phyloP scores from a whole-genome alignment of 208 protist species.

The Acanthamoeba sp. region DNA sequence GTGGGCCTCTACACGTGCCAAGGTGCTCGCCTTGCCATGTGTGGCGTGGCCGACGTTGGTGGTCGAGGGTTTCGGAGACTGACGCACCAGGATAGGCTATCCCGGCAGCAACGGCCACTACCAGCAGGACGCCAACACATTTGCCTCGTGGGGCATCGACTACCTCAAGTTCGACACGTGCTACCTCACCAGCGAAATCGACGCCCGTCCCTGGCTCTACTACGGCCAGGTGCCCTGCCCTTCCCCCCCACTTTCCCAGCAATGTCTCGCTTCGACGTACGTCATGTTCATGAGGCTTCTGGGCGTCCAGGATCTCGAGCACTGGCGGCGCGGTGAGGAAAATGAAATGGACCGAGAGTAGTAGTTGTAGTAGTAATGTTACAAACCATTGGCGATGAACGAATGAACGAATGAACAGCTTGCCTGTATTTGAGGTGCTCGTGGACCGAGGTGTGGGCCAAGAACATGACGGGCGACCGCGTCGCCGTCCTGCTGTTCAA shows the following conservation, averaged over 20 bases:
- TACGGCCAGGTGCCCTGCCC: not conserved
- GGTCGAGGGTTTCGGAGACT: not conserved
- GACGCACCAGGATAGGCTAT: not conserved
- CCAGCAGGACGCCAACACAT: constrained; percentile 71
- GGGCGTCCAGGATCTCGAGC: no score
- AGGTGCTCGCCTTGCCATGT: not conserved
- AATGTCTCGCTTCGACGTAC: no score
- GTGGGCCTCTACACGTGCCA: not conserved
- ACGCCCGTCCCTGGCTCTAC: not conserved
- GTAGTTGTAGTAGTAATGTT: no score
- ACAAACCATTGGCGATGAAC: no score
- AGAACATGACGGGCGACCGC: not conserved
- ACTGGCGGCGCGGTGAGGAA: no score
- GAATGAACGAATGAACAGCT: no score
- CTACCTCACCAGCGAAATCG: not conserved
- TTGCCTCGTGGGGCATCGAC: constrained; percentile 74
- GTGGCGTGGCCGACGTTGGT: no score
- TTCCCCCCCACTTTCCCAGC: not conserved
- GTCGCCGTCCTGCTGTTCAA: not conserved
- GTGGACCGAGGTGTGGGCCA: not conserved
- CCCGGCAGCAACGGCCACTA: constrained; percentile 47
- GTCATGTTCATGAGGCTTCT: no score
- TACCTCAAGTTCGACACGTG: constrained; percentile 77
- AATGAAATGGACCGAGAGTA: no score
- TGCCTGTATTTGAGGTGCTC: not conserved